Evolutionary conservation across 768 basidiomycete genomes (phyloP), one percentile per base, ranked within the genome.

Genomic region (Gautieria morchelliformis): DNA sequence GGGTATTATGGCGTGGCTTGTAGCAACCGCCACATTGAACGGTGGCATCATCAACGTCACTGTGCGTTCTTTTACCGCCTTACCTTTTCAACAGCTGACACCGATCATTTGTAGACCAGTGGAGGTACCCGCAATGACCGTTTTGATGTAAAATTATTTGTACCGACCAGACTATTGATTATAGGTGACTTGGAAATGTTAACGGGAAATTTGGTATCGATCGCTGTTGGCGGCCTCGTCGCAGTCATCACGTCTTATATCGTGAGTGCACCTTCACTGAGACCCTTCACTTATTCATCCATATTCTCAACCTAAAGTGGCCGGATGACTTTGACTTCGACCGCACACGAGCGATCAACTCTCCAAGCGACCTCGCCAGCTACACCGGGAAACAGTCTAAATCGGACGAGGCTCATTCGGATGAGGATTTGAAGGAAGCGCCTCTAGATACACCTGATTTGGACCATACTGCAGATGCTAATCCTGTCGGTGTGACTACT

Each of bases 311-410:
- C 27, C 27, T 37, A 4, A 49, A 88, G 84, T 83, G 81, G 77
- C 90, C 92, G 0, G 92, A 87, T 40, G 68, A 90, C 67, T 96
- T 85, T 63, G 81, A 92, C 69, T 97, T 90, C 71, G 80, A 80
- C 35, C 70, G 77, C 12, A 94, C 91, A 0, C 83, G 93, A 12
- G 78, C 80, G 0, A 87, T 96, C 68, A 93, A 95, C 68, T 64
- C 65, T 4, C 64, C 71, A 2, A 44, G n/a, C 20, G 17, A n/a
- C 17, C n/a, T 44, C 19, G 42, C 17, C 61, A n/a, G 35, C 52
- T 33, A 50, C 61, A 35, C 48, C 47, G 47, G 53, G 59, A 48
- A 30, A 35, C 56, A 49, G 52, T 53, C 50, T 61, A 64, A 50
- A 61, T 69, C 57, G 50, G 70, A 66, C 41, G 63, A 70, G 44